Evolutionary conservation across 2,329 filamentous ascomycete species (phyloP).

Genomic region (Hortaea sp.): DNA sequence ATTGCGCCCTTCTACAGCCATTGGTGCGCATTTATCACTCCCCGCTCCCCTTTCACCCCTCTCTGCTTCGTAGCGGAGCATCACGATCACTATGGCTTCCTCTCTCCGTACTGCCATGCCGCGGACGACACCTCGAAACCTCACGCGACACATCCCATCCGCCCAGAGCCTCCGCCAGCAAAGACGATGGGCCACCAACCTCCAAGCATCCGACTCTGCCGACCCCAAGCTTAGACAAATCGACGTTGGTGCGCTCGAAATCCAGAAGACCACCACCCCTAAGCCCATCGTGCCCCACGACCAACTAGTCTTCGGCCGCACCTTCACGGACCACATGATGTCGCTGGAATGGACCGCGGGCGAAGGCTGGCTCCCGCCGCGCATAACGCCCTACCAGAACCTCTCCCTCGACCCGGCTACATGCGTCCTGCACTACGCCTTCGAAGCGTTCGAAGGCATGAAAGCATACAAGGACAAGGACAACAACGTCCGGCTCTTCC

Average conservation of each 20-base stretch:
- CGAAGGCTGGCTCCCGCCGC: constrained; percentile 71
- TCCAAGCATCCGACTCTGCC: constrained; percentile 36
- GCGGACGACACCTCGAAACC: neutral
- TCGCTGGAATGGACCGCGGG: constrained; percentile 82
- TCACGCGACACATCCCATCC: neutral
- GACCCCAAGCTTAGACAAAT: constrained; percentile 53
- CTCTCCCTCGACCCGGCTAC: constrained; percentile 91
- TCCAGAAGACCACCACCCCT: constrained; percentile 66
- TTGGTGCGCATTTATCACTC: too few species aligned
- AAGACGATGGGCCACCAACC: constrained; percentile 1
- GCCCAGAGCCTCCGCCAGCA: neutral
- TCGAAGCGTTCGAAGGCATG: constrained; percentile 98
- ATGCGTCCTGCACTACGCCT: constrained; percentile 97
- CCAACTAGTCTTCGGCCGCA: constrained; percentile 79
- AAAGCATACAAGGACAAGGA: constrained; percentile 90
- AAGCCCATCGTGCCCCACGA: constrained; percentile 64
- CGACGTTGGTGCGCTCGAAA: constrained; percentile 64
- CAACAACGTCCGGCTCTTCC: constrained; percentile 75
- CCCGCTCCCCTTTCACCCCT: too few species aligned
- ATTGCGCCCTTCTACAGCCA: too few species aligned
- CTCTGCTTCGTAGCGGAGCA: too few species aligned
- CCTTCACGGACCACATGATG: constrained; percentile 98
- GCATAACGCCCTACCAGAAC: constrained; percentile 91
- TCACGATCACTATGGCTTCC: constrained; percentile 5
- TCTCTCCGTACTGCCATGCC: constrained; percentile 6